Evolutionary conservation across 2,329 filamentous ascomycete genomes (phyloP), one percentile per base, ranked within the genome.

Genomic region (Juglanconis juglandina): DNA sequence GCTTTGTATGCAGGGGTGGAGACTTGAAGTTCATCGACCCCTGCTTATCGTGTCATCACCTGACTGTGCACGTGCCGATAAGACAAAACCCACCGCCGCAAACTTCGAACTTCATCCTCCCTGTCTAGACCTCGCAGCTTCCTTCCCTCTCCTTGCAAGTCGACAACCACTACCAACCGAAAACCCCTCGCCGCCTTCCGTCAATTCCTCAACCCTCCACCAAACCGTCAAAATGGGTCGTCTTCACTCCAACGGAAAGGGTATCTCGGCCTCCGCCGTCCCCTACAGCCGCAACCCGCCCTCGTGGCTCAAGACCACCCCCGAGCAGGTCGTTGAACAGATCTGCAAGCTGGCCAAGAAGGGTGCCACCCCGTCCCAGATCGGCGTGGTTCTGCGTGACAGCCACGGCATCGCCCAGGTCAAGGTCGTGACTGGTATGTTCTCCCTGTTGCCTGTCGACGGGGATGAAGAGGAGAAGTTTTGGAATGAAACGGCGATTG

Each of bases 191-290:
- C 64, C 65, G 68, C 66, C 68, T 68, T 67, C 66, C 68, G 69
- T 35, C 55, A 48, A 39, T 48, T 41, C 59, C 54, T 53, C 53
- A 46, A 41, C 30, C 39, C 24, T 64, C 66, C 72, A 71, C 75
- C 72, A 72, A 73, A 71, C 76, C 76, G 78, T 74, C 80, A 90
- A 80, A 70, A 96, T 96, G 92, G 92, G 93, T 89, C 89, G 94
- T 86, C 89, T 98, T 89, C 96, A 99, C 89, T 91, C 86, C 87
- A 96, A 97, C 76, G 94, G 95, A 85, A 98, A 98, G 91, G 96
- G 95, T 81, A 99, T 99, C 83, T 92, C 92, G 70, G 82, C 91
- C 82, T 96, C 92, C 67, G 92, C 95, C 75, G 83, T 98, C 81
- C 95, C 96, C 76, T 99, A 98, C 89, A 96, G 92, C 71, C 94